Evolutionary conservation across 2,329 filamentous ascomycete species (phyloP).

Genomic region (Cordyceps cateniannulata): DNA sequence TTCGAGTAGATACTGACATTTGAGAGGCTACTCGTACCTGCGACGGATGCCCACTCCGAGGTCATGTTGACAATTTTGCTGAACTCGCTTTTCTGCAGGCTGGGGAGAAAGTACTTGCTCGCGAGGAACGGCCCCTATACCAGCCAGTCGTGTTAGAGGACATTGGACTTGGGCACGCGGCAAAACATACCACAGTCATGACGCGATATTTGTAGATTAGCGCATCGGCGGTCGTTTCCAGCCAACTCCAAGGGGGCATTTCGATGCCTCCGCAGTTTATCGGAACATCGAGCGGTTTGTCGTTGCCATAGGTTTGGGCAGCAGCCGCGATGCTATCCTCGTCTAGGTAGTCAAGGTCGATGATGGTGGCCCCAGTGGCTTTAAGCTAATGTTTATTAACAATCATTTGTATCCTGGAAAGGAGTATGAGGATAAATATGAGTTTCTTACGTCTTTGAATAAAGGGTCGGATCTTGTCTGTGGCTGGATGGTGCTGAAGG

Average conservation of each 20-base stretch:
- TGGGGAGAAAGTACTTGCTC: background rate
- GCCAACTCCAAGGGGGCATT: background rate
- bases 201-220: background rate
- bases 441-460: background rate
- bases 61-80: background rate
- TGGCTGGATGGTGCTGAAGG: background rate
- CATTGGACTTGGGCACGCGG: too few species aligned
- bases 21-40: background rate
- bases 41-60: background rate
- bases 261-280: background rate
- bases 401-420: background rate
- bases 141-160: background rate
- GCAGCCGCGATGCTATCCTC: background rate
- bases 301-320: background rate
- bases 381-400: background rate
- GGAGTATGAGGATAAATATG: background rate
- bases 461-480: background rate
- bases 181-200: background rate
- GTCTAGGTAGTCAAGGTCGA: background rate
- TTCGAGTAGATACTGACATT: background rate
- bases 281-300: background rate
- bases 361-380: background rate
- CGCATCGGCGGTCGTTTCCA: background rate
- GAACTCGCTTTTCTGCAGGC: background rate
- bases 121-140: background rate